phyloP scores from a whole-genome alignment of 495 filamentous ascomycete genomes.

The Pseudomonodictys pantanalensis region DNA sequence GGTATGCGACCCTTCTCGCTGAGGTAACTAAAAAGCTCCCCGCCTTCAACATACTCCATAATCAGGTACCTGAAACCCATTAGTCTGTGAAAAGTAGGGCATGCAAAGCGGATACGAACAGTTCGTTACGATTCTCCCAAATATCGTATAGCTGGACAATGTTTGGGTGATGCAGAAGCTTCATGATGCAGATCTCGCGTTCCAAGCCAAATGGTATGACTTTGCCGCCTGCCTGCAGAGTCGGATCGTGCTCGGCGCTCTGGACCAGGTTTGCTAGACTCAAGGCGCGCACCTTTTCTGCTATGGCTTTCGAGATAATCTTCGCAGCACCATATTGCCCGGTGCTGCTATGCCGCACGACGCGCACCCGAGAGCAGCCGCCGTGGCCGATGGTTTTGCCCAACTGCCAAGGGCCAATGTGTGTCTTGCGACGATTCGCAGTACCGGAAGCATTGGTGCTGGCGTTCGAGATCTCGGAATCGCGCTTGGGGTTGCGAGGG shows the following conservation, averaged over 20 bases:
- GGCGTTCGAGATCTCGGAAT: conserved; percentile 68
- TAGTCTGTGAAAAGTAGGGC: not conserved
- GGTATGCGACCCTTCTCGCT: conserved; percentile 60
- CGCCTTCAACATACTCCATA: conserved; percentile 88
- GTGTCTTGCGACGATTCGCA: conserved; percentile 61
- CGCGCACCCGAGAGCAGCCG: conserved; percentile 75
- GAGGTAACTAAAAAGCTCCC: conserved; percentile 85
- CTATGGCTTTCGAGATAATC: conserved; percentile 78
- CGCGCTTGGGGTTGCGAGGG: conserved; percentile 54
- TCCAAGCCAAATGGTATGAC: conserved; percentile 83
- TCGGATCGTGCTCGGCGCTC: conserved; percentile 35
- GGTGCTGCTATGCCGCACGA: conserved; percentile 72
- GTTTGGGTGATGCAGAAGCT: conserved; percentile 88
- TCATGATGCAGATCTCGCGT: conserved; percentile 92
- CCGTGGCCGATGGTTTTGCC: conserved; percentile 84
- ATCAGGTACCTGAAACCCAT: conserved; percentile 75
- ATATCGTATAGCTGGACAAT: conserved; percentile 90
- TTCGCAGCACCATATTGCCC: conserved; percentile 84
- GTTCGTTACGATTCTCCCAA: conserved; percentile 90
- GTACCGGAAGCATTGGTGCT: conserved; percentile 61
- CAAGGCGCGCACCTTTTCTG: conserved; percentile 66
- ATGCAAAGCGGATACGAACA: conserved; percentile 59
- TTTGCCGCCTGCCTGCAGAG: conserved; percentile 43
- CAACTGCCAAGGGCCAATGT: conserved; percentile 86
- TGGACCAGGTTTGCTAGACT: conserved; percentile 67